Evolutionary conservation across 139 green algal species (phyloP).

Genomic region (Desmodesmus armatus): DNA sequence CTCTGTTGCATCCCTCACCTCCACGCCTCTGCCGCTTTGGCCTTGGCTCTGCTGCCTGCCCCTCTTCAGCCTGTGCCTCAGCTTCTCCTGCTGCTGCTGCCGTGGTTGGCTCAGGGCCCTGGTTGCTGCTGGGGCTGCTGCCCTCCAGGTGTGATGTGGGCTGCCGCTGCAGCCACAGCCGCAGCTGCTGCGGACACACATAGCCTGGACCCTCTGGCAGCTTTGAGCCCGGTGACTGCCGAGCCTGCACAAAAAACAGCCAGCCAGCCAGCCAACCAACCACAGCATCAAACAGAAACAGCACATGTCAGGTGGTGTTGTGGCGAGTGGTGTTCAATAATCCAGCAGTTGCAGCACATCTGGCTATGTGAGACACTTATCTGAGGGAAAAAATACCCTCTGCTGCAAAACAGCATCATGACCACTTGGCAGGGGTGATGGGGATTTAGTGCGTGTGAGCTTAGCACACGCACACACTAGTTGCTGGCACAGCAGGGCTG

Average conservation of each 20-base stretch:
- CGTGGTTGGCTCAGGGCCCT: neutral
- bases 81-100: neutral
- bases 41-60: neutral
- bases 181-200: conserved; percentile 20
- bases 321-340: too few species aligned
- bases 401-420: too few species aligned
- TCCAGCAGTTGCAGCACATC: too few species aligned
- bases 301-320: neutral
- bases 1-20: conserved; percentile 3
- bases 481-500: neutral
- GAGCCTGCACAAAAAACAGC: neutral
- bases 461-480: too few species aligned
- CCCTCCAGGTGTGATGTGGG: neutral
- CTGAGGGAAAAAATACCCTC: too few species aligned
- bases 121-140: conserved; percentile 3
- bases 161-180: conserved; percentile 28
- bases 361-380: too few species aligned
- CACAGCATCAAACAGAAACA: neutral
- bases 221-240: neutral
- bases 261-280: too few species aligned
- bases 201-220: conserved; percentile 17
- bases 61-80: neutral
- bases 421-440: too few species aligned
- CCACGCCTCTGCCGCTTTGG: neutral
- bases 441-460: too few species aligned